Evolutionary conservation across 2,329 filamentous ascomycete genomes (phyloP), one percentile per base, ranked within the genome.

Genomic region (Epicoccum nigrum): DNA sequence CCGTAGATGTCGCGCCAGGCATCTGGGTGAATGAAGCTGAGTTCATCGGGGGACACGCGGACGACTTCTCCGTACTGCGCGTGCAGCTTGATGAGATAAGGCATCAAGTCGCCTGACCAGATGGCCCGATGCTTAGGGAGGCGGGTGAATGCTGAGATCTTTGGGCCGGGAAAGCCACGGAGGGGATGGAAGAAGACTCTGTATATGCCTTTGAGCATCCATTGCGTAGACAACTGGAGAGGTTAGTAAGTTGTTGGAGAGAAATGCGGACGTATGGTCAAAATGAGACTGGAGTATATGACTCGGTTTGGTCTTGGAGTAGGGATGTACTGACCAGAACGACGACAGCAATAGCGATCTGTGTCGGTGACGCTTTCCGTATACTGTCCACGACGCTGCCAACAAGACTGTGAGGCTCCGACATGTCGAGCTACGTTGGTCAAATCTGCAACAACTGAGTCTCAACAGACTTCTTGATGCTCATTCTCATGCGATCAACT

Each of bases 121-220:
- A 52, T 38, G n/a, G 62, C 57, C 17, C 60, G 41, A 19, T 65
- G 55, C 21, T 68, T 62, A 0, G 73, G 73, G 7, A 76, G 49
- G 11, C 67, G 63, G 31, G 71, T 70, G 16, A 68, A 64, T 7
- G 72, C 71, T 39, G 60, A 51, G 3, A 73, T 44, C 31, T 64
- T 73, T 1, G 77, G 77, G 1, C 77, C 79, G 9, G 77, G 78
- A 40, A 72, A 77, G 27, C 70, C 69, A 23, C 68, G 64, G 0
- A 79, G 65, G 1, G 76, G 77, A 28, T 77, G 72, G 51, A 79
- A 72, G 34, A 34, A 51, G 9, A 50, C 21, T 25, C 40, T 15
- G 15, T 48, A 42, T 6, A 48, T 20, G 19, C 34, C 44, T 3
- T 11, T 17, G 2, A 32, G 2, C 4, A 37, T 19, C 16, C 35